Conservation (phyloP, 2,329 filamentous ascomycete species). For the Xylariaceae sp. region DNA sequence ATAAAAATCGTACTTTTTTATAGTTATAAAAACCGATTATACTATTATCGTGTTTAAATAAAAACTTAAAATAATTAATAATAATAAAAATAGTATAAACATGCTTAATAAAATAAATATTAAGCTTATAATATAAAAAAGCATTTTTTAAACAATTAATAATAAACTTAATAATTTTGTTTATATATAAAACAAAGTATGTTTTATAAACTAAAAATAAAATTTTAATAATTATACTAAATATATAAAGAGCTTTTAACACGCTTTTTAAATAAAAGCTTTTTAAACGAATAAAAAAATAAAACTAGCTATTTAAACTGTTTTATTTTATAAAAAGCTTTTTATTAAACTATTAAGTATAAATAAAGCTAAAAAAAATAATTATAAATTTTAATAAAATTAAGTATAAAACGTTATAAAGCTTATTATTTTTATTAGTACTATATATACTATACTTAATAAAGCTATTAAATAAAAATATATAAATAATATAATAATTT, state of each 20-base stretch:
- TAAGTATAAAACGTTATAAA: slow-evolving; percentile 11
- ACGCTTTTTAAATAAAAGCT: slow-evolving; percentile 7
- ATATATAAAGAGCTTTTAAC: slow-evolving; percentile 13
- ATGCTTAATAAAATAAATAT: neutral
- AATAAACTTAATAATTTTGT: slow-evolving; percentile 8
- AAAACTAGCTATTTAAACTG: slow-evolving; percentile 9
- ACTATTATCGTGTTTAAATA: slow-evolving; percentile 11
- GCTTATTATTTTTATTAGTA: slow-evolving; percentile 6
- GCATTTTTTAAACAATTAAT: neutral
- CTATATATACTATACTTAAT: slow-evolving; percentile 20
- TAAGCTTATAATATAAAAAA: slow-evolving; percentile 15
- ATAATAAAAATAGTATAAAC: slow-evolving; percentile 13
- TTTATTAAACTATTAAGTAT: slow-evolving; percentile 8
- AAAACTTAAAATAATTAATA: slow-evolving; percentile 4
- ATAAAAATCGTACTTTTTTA: slow-evolving; percentile 11
- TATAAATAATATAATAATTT: slow-evolving; percentile 4
- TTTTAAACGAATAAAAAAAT: slow-evolving; percentile 8
- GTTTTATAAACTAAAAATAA: neutral
- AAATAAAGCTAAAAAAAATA: slow-evolving; percentile 9
- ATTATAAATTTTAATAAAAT: neutral
- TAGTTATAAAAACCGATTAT: slow-evolving; percentile 11
- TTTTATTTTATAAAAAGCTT: slow-evolving; percentile 3
- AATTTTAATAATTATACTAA: slow-evolving; percentile 5
- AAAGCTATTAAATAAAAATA: slow-evolving; percentile 1
- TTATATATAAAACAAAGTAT: slow-evolving; percentile 18